Base-by-base conservation (phyloP, 306 rosid species). In the Glycine tomentella region DNA sequence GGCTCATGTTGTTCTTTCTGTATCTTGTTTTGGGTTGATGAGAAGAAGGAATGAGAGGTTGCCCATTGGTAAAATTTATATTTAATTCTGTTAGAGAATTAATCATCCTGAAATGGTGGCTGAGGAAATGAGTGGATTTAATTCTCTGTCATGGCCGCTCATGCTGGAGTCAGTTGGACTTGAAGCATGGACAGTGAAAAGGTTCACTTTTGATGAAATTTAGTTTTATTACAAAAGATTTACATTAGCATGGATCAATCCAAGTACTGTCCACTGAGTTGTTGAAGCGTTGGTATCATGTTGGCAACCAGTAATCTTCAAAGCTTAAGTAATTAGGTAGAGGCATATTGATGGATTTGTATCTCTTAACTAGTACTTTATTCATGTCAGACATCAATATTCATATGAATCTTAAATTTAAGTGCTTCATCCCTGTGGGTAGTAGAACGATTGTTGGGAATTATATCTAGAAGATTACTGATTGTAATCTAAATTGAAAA, bases 1-100 rank as follows among this genome's bases (percentile, higher is more conserved):
- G 46, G 48, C 65, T 66, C 10, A 55, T 51, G 3, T 36, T 52
- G 67, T 53, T 65, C 31, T 74, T 81, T 69, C 73, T 38, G 7
- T 6, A 16, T 66, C 70, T 66, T 74, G 51, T 33, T 81, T 40
- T n/a, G 44, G 36, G 20, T 45, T 68, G 20, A 45, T 52, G 6
- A 67, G 46, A 7, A 13, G 50, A 46, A 14, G 42, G 20, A 62
- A 34, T 71, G 72, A 49, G 57, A 17, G 51, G 16, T 45, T 48
- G 48, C 13, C 10, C 56, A 67, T 46, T 75, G 51, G 65, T 67
- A 48, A 42, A 17, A 65, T 12, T 51, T 72, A 45, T 49, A 12
- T 34, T 49, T 64, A 44, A 48, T 31, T 33, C 20, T 69, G 14
- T 57, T 5, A 52, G 48, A 51, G 55, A 66, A 40, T 20, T 16